Conservation (phyloP, 1,284 basidiomycete species). For the Lentinula novae-zelandiae region DNA sequence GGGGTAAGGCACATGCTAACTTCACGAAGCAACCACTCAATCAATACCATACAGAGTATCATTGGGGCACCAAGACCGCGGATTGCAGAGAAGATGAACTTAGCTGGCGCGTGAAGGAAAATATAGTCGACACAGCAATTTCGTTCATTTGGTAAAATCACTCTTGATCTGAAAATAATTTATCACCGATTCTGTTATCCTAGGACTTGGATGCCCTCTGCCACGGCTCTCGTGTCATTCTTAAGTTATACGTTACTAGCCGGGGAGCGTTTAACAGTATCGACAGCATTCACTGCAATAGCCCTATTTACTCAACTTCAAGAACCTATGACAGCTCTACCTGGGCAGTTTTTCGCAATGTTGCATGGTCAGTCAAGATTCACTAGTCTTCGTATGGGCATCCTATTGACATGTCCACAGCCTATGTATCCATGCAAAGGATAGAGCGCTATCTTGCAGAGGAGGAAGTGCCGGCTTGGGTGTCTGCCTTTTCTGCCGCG, state of each 20-base stretch:
- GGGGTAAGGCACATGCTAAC: constrained; percentile 41
- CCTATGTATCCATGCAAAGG: constrained; percentile 69
- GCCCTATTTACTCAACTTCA: constrained; percentile 64
- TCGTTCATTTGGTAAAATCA: constrained; percentile 56
- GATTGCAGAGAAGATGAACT: constrained; percentile 54
- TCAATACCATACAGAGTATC: constrained; percentile 33
- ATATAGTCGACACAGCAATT: constrained; percentile 53
- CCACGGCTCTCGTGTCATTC: constrained; percentile 60
- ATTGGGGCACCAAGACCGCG: constrained; percentile 51
- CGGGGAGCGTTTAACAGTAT: constrained; percentile 54
- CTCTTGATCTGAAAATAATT: neutral
- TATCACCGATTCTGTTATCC: constrained; percentile 1
- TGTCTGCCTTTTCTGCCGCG: constrained; percentile 43
- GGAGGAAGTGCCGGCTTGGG: constrained; percentile 65
- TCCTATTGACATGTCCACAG: constrained; percentile 27
- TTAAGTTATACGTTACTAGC: constrained; percentile 63
- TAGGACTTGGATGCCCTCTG: constrained; percentile 71
- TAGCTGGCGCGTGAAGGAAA: constrained; percentile 60
- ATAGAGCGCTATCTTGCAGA: constrained; percentile 62
- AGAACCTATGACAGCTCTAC: constrained; percentile 60
- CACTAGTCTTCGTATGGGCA: neutral
- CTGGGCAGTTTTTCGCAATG: constrained; percentile 60
- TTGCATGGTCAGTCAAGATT: constrained; percentile 45
- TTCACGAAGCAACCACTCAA: neutral
- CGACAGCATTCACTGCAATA: constrained; percentile 67